Percentiles rank a stretch among this genome's conserved stretches.
These are phyloP conservation scores for Talaromyces islandicus DNA, from an alignment of 2,329 filamentous ascomycete species.

Conservation along the genomic window DNA sequence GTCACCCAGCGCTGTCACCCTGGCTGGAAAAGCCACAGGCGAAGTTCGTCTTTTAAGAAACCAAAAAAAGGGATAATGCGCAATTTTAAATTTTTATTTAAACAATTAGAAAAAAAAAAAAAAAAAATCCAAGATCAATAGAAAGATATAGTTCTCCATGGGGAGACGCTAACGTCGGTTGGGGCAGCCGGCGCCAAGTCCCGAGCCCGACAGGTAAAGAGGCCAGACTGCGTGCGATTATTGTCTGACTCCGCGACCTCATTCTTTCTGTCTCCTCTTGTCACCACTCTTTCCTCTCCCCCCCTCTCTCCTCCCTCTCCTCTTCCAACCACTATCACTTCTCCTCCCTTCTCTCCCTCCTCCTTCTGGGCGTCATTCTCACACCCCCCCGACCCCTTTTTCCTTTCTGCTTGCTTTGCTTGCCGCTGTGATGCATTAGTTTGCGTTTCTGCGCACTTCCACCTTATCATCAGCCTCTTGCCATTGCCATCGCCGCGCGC, in stretches of 20 bases:
- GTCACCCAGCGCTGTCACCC: not conserved
- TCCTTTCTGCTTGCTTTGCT: not conserved
- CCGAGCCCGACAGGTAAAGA: not conserved
- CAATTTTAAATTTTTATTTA: too few relatives aligned
- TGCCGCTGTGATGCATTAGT: conserved; percentile 10
- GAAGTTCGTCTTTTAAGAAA: not conserved
- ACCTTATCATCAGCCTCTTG: conserved; percentile 5
- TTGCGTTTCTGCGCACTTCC: not conserved
- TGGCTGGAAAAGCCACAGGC: not conserved
- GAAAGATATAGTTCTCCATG: not conserved
- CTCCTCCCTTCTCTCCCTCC: not conserved
- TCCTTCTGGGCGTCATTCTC: not conserved
- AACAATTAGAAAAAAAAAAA: too few relatives aligned
- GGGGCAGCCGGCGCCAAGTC: conserved; percentile 1
- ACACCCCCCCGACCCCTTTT: not conserved
- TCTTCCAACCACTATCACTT: not conserved
- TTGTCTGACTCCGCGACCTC: not conserved
- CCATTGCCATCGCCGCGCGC: not conserved
- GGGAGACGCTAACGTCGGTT: not conserved
- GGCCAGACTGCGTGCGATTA: not conserved
- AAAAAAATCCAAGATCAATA: not conserved
- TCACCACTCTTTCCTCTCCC: not conserved
- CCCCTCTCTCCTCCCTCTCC: not conserved
- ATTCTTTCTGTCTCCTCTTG: not conserved
- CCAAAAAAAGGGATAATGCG: too few relatives aligned